Conservation (phyloP, 2,329 filamentous ascomycete species). For the Calonectria pauciramosa region DNA sequence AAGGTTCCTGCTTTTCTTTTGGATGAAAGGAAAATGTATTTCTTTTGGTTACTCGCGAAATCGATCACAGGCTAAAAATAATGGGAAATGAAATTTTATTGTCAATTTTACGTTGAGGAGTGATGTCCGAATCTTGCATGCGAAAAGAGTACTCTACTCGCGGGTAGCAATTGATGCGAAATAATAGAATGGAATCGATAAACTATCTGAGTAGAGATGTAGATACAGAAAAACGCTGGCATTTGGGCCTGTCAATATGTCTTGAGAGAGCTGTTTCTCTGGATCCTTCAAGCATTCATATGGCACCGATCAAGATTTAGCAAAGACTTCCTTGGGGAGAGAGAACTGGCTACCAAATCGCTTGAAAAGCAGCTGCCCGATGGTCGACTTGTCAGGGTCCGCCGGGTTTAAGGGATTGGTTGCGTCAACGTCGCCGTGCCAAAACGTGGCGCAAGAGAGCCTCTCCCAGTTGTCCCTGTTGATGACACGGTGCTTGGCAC, state of each 20-base stretch:
- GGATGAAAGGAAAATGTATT: too few relatives aligned
- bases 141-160: too few relatives aligned
- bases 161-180: background rate
- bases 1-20: too few relatives aligned
- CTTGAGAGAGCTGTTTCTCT: background rate
- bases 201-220: background rate
- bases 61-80: too few relatives aligned
- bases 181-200: background rate
- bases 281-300: background rate
- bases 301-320: background rate
- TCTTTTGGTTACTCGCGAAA: too few relatives aligned
- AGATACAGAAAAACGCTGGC: background rate
- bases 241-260: background rate
- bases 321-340: background rate
- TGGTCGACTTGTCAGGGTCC: background rate
- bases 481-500: background rate
- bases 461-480: background rate
- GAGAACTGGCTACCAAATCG: background rate
- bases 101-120: too few relatives aligned
- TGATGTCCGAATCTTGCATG: too few relatives aligned
- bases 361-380: background rate
- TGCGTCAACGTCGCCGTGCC: background rate
- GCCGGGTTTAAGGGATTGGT: background rate
- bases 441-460: background rate
- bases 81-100: too few relatives aligned